Conservation (phyloP, 306 rosid genomes). For the Echinosophora koreensis region DNA sequence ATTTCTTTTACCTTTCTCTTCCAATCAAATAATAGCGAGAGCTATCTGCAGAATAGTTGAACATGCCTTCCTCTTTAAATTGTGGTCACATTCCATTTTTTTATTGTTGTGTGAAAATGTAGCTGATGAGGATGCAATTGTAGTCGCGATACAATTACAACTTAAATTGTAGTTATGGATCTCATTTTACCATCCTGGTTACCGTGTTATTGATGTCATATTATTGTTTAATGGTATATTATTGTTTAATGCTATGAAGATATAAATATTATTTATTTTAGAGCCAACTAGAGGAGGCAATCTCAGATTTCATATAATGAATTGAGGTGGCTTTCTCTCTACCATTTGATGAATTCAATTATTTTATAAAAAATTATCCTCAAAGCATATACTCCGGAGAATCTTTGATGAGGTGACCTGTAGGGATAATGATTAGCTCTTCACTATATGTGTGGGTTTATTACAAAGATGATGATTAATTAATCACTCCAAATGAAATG, state of each 20-base stretch:
- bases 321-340: background rate
- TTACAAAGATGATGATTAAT: background rate
- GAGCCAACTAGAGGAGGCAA: background rate
- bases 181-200: too few relatives aligned
- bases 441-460: background rate
- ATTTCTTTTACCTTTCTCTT: background rate
- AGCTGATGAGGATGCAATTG: too few relatives aligned
- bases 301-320: background rate
- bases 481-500: background rate
- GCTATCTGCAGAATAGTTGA: background rate
- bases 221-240: background rate
- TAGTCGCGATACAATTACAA: too few relatives aligned
- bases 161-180: too few relatives aligned
- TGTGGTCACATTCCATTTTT: too few relatives aligned
- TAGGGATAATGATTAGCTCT: background rate
- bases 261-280: background rate
- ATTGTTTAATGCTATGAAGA: background rate
- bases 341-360: background rate
- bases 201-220: too few relatives aligned
- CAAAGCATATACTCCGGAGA: background rate
- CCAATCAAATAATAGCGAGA: background rate
- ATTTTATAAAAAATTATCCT: background rate
- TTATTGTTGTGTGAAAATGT: too few relatives aligned
- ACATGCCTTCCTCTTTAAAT: background rate
- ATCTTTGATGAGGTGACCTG: slow-evolving; percentile 1